phyloP scores from a whole-genome alignment of 768 basidiomycete species.

The Tricholoma saponaceum region DNA sequence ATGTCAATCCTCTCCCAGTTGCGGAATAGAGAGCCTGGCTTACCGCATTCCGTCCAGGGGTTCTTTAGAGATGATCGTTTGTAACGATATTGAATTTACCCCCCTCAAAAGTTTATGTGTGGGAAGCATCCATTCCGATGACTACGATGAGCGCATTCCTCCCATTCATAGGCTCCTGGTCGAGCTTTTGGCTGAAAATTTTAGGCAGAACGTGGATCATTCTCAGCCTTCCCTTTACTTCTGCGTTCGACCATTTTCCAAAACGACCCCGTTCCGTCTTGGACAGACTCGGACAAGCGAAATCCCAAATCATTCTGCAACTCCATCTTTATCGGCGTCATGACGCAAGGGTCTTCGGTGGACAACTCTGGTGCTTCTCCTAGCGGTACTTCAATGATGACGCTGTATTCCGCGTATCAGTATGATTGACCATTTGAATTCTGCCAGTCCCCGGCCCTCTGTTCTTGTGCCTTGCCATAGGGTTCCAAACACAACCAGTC shows the following conservation, averaged over 20 bases:
- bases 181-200: slow-evolving; percentile 1
- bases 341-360: too few relatives aligned
- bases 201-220: neutral
- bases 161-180: slow-evolving; percentile 1
- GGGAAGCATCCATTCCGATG: neutral
- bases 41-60: neutral
- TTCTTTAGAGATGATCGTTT: neutral
- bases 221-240: neutral
- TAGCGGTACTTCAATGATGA: too few relatives aligned
- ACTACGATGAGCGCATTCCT: neutral
- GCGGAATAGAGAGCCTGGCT: neutral
- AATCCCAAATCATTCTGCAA: too few relatives aligned
- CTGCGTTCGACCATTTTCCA: neutral
- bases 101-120: neutral
- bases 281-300: too few relatives aligned
- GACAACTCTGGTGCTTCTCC: too few relatives aligned
- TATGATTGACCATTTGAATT: too few relatives aligned
- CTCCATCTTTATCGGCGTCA: too few relatives aligned
- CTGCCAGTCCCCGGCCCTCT: too few relatives aligned
- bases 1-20: neutral
- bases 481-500: too few relatives aligned
- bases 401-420: too few relatives aligned
- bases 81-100: neutral
- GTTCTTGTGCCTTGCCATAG: too few relatives aligned
- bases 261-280: slow-evolving; percentile 10